Base-by-base conservation (phyloP, 2,329 filamentous ascomycete genomes). In the Bipolaris bicolor region DNA sequence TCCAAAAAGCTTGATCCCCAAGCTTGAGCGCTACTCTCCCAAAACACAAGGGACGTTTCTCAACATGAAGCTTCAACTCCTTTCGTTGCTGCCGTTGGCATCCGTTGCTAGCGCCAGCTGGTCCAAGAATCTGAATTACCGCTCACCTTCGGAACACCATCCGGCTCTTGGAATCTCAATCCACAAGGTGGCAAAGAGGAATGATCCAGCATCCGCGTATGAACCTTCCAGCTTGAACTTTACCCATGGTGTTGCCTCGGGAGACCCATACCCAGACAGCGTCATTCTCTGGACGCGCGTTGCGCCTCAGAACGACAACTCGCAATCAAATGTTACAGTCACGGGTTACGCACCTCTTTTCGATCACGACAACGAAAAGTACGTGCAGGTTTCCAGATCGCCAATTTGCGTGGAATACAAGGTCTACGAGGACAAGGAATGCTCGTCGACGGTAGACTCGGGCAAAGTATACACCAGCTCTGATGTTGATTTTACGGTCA, bases 391-490 rank as follows among this genome's bases (percentile, higher is more conserved):
- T 3, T 86, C 83, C 15, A 85, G 81, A 56, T 79, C 85, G 6
- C 87, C 89, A 0, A 81, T 91, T 31, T 92, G 89, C 65, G 82
- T 91, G 0, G 81, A 87, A 34, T 92, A 86, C 80, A 83, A 82
- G 55, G 83, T 91, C 16, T 80, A 81, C 13, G 76, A 77, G 18
- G 81, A 83, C 63, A 69, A 80, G 48, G 73, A 77, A n/a, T 78
- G 84, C 31, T 74, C 75, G 10, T 53, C 54, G 18, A 76, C 84
- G 7, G 84, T 85, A 1, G 79, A 83, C 49, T 78, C 78, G 1
- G 89, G 89, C 5, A 83, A 77, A 34, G 87, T 83, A 1, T 90
- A 87, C 68, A 92, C 90, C 0, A 89, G 83, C 34, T 89, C 85
- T 1, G 89, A 92, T 69, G 85, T 92, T 46, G 90, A 92, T 69